Conservation (phyloP, 1,284 basidiomycete species). For the Golubevia sp. region DNA sequence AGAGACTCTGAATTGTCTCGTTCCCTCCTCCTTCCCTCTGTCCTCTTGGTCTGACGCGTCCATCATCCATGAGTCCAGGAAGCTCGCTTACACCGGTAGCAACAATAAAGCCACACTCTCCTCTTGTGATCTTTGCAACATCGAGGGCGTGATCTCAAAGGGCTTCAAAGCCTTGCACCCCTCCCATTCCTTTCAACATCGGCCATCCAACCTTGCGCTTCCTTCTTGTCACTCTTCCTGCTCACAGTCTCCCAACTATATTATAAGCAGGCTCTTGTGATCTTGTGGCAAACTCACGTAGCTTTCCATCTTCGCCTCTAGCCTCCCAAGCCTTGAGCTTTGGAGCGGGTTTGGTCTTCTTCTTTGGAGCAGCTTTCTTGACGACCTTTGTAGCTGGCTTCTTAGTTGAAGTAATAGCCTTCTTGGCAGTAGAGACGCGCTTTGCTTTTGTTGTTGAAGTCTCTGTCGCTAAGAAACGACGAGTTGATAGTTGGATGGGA, state of each 20-base stretch:
- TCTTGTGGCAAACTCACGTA: conserved; percentile 11
- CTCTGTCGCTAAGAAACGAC: background rate
- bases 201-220: background rate
- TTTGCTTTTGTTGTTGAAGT: conserved; percentile 16
- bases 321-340: conserved; percentile 45
- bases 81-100: too few species aligned
- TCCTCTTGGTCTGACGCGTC: too few species aligned
- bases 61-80: too few species aligned
- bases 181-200: background rate
- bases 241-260: conserved; percentile 5
- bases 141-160: too few species aligned
- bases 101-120: too few species aligned
- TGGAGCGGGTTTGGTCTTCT: conserved; percentile 22
- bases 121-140: too few species aligned
- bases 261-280: background rate
- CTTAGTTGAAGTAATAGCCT: conserved; percentile 12
- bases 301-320: conserved; percentile 35
- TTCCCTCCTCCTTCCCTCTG: too few species aligned
- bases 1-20: too few species aligned
- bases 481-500: background rate
- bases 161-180: conserved; percentile 6
- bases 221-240: background rate
- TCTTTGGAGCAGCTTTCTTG: background rate
- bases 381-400: conserved; percentile 18
- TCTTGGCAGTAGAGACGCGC: conserved; percentile 27